Evolutionary conservation across 441 rosid species (phyloP), one percentile per base, ranked within the genome.

Genomic region (Pelargonium citronellum): DNA sequence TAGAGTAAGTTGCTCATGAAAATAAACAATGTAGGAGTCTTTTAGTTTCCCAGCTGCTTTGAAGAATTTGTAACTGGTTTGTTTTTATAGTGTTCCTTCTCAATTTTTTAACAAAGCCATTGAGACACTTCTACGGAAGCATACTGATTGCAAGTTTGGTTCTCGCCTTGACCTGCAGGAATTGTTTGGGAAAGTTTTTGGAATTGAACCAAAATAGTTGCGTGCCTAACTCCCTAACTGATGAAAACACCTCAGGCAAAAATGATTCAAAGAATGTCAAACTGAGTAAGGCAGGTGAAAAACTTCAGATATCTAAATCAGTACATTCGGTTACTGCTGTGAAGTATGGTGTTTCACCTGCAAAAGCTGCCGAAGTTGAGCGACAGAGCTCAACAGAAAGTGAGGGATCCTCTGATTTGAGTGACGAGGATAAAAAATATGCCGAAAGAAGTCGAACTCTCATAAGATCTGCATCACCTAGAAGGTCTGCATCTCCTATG

Each of bases 401-500:
- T 68, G 93, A 77, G 66, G 83, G 77, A 67, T 83, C 87, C 60
- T 84, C 86, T 13, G 75, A 76, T 41, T 76, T 83, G 22, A 71
- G 78, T 69, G 84, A 77, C 27, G 83, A 81, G 65, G 75, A 75
- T 75, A 81, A 79, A 74, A 60, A 34, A 8, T 77, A 84, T 68
- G 77, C 51, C 5, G 90, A 86, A 74, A 86, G 90, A 78, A 84
- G 89, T 80, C 85, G 89, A 67, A 39, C 81, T 71, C 67, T 82
- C 49, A 57, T 79, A 67, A 84, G 90, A 79, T 83, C 89, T 53
- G 82, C 84, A 69, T 77, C 83, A 20, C 84, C 87, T 55, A 88
- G 88, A 71, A 81, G 93, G 81, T 86, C 93, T 5, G 90, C 89
- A 13, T 88, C 93, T 67, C 93, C 93, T 24, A 88, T 86, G 93